phyloP scores from a whole-genome alignment of 139 green algal genomes.

The Raphidocelis subcapitata region DNA sequence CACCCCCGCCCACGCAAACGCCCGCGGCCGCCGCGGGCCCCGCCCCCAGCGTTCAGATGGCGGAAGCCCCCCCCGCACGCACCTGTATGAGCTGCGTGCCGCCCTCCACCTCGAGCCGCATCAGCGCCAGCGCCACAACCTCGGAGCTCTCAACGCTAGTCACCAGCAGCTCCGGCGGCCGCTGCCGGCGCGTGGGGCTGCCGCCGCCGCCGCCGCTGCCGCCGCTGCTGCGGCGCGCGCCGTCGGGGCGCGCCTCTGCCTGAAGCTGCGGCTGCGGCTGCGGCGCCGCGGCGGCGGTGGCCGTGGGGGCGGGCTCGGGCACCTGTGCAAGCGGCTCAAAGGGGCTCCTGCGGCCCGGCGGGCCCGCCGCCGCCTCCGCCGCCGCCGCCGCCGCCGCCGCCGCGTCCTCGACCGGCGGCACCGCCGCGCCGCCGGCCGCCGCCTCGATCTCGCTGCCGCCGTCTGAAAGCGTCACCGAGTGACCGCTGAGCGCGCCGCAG shows the following conservation, averaged over 20 bases:
- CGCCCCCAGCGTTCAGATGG: no score
- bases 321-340: no score
- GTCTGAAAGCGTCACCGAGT: no score
- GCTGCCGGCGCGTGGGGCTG: background rate
- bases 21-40: no score
- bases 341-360: no score
- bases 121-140: constrained; percentile 13
- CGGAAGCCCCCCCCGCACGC: no score
- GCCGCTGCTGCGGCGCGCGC: background rate
- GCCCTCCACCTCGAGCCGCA: constrained; percentile 29
- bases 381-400: background rate
- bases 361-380: background rate
- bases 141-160: constrained; percentile 20
- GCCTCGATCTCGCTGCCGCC: background rate
- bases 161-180: constrained; percentile 21
- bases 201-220: background rate
- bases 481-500: background rate
- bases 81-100: constrained; percentile 29
- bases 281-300: no score
- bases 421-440: no score
- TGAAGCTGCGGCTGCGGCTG: no score
- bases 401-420: background rate
- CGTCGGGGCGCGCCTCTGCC: background rate
- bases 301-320: no score
- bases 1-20: no score